These are phyloP conservation scores for Cutaneotrichosporon spelunceum DNA, from an alignment of 1,284 basidiomycete genomes.

Conservation along the genomic window DNA sequence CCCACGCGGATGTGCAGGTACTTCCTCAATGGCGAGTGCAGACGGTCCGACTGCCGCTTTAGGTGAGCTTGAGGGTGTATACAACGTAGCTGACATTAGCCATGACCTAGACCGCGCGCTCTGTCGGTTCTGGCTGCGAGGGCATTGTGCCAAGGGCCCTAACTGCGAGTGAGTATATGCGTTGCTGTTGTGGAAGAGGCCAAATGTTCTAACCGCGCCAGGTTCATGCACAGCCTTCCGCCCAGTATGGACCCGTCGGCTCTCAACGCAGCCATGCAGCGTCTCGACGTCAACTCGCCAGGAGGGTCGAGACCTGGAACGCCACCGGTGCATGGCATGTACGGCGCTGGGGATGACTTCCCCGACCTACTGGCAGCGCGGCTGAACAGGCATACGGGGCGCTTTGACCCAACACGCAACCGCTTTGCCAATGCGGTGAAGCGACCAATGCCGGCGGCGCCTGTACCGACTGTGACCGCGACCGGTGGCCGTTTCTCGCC, in stretches of 20 bases:
- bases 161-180: conserved; percentile 52
- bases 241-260: conserved; percentile 54
- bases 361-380: conserved; percentile 59
- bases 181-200: conserved; percentile 20
- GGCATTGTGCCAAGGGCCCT: conserved; percentile 91
- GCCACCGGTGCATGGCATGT: conserved; percentile 26
- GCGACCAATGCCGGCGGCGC: conserved; percentile 37
- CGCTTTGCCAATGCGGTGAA: conserved; percentile 64
- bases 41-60: conserved; percentile 94
- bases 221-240: conserved; percentile 81
- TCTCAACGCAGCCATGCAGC: conserved; percentile 64
- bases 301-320: conserved; percentile 45
- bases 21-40: conserved; percentile 92
- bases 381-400: conserved; percentile 49
- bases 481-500: conserved; percentile 33
- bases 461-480: conserved; percentile 24
- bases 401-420: conserved; percentile 70
- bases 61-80: conserved; percentile 60
- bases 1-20: conserved; percentile 80
- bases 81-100: conserved; percentile 50
- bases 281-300: conserved; percentile 59
- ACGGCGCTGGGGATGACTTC: conserved; percentile 71
- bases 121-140: conserved; percentile 96
- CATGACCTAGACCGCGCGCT: conserved; percentile 88
- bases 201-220: conserved; percentile 18